Evolutionary conservation across 352 stramenopile species (phyloP), one percentile per base, ranked within the genome.

Genomic region (Phytophthora europaea): DNA sequence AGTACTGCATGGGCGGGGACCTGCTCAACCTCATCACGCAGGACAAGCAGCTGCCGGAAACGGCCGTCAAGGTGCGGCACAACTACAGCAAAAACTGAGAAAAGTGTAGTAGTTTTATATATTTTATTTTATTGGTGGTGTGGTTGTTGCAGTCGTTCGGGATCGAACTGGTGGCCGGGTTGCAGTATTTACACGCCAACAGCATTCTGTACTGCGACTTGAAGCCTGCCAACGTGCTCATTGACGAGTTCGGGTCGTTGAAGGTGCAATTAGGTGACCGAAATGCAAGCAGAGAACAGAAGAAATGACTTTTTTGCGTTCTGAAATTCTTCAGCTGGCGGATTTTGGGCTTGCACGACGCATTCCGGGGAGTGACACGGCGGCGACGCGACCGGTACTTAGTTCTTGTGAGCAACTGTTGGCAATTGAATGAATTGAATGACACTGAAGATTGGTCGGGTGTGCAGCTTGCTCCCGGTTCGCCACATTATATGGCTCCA

Each of bases 1-100:
- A 98, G 83, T 98, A 93, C 79, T 98, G 93, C 63, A 97, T 98
- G 60, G 94, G 94, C 53, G 93, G 92, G 47, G 90, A 97, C 71
- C 77, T 98, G 67, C 82, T 97, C 54, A 96, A 96, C 36, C 82
- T 98, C 66, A 93, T 98, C 63, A 95, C 91, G 23, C 91, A 98
- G 72, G 89, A 96, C 74, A 91, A 90, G 62, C 78, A 79, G 23
- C 69, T 98, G n/a, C 94, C 94, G 0, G 90, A 98, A 61, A 43
- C 75, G 0, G 81, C 92, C 0, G 81, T 98, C 18, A 79, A 89
- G 64, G 88, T 98, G 18, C 65, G 61, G 75, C 55, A 22, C 15
- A 23, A 38, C 7, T n/a, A 47, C 9, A 20, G 8, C 26, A 31
- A 31, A 31, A 31, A 31, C 5, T 31, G 28, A 31, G 28, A 1